Evolutionary conservation across 164 flowering plant genomes (phyloP).

Genomic region (Vitis rupestris): DNA sequence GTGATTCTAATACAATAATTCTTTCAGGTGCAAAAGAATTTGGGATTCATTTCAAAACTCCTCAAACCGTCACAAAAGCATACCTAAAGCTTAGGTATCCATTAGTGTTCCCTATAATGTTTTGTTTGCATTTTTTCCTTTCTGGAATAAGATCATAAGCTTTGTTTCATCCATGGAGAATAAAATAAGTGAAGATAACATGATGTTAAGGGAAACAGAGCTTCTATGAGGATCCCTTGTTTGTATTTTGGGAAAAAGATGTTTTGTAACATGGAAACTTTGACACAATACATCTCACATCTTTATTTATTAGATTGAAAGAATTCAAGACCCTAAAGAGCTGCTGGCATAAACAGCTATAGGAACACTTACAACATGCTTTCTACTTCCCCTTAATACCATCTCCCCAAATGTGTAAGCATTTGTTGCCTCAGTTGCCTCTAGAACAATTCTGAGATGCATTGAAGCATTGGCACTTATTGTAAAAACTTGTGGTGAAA

Average conservation of each 20-base stretch:
- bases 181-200: too few species aligned
- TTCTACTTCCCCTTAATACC: constrained; percentile 34
- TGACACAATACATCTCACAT: too few species aligned
- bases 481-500: constrained; percentile 29
- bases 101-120: too few species aligned
- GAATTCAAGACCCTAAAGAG: constrained; percentile 16
- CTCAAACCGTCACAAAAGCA: constrained; percentile 16
- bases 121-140: too few species aligned
- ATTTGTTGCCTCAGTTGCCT: constrained; percentile 42
- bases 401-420: constrained; percentile 53
- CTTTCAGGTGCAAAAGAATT: constrained; percentile 33
- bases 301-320: too few species aligned
- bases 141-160: too few species aligned
- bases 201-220: too few species aligned
- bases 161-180: too few species aligned
- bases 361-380: constrained; percentile 48
- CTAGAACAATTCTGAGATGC: constrained; percentile 22
- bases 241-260: too few species aligned
- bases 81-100: not conserved
- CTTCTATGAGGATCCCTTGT: too few species aligned
- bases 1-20: not conserved
- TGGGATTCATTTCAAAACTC: constrained; percentile 23
- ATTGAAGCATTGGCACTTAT: constrained; percentile 31
- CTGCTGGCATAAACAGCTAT: constrained; percentile 43
- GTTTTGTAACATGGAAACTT: too few species aligned